Conservation (phyloP, 371 early-diverging fungal genomes). For the Circinella minor region DNA sequence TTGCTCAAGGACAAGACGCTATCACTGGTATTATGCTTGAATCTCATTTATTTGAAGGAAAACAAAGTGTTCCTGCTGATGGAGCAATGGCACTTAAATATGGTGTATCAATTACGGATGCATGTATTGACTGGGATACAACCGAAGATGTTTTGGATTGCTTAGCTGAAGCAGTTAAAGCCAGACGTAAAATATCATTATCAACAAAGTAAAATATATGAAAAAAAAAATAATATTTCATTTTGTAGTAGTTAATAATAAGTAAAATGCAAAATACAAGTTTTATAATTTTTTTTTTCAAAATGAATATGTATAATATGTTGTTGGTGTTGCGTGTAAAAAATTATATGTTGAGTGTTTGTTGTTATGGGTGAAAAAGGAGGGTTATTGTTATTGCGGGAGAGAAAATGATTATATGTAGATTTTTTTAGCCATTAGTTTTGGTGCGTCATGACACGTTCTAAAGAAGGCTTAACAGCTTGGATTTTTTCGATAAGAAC, state of each 20-base stretch:
- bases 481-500: slow-evolving; percentile 84
- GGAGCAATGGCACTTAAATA: slow-evolving; percentile 74
- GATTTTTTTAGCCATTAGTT: background rate
- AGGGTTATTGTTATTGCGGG: no score
- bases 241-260: background rate
- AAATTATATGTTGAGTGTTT: background rate
- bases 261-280: slow-evolving; percentile 5
- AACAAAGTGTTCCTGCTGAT: slow-evolving; percentile 75
- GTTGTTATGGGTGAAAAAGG: background rate
- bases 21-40: slow-evolving; percentile 96
- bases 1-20: slow-evolving; percentile 69
- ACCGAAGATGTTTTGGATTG: slow-evolving; percentile 72
- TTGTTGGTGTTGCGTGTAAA: background rate
- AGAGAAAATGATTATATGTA: no score
- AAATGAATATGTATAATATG: background rate
- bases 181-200: slow-evolving; percentile 16
- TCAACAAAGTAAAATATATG: background rate
- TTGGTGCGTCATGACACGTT: slow-evolving; percentile 15
- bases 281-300: background rate
- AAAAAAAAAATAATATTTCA: background rate
- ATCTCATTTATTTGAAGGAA: slow-evolving; percentile 85
- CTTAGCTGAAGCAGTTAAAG: slow-evolving; percentile 71
- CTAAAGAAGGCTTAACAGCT: slow-evolving; percentile 6
- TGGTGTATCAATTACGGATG: slow-evolving; percentile 87
- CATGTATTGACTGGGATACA: slow-evolving; percentile 81